These are phyloP conservation scores for Lachnellula arida DNA, from an alignment of 2,329 filamentous ascomycete species.

Conservation along the genomic window DNA sequence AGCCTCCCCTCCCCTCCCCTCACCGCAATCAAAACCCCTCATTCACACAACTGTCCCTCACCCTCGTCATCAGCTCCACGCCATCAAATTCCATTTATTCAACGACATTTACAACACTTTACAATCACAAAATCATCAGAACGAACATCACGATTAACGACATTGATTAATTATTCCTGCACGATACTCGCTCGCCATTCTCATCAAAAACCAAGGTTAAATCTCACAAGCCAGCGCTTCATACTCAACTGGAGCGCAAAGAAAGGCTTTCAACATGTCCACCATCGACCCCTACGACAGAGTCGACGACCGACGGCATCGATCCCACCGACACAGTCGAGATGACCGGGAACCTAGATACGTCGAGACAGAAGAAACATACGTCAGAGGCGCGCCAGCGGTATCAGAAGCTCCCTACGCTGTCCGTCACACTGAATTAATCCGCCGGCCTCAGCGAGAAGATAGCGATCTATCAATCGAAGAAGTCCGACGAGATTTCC, in stretches of 20 bases:
- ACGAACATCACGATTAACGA: not conserved
- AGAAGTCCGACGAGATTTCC: slow-evolving; percentile 80
- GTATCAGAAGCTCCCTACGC: slow-evolving; percentile 28
- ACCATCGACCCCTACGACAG: slow-evolving; percentile 26
- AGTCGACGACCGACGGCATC: slow-evolving; percentile 25
- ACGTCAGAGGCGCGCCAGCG: slow-evolving; percentile 22
- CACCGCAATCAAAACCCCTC: not conserved
- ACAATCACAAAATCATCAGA: not conserved
- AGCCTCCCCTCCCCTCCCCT: not conserved
- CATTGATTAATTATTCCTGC: not conserved
- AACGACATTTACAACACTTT: not conserved
- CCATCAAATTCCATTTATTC: not conserved
- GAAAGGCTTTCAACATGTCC: slow-evolving; percentile 22
- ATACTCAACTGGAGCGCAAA: not conserved
- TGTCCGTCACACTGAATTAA: slow-evolving; percentile 48
- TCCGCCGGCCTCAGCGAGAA: slow-evolving; percentile 56
- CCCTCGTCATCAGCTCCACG: slow-evolving; percentile 2
- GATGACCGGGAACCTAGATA: slow-evolving; percentile 46
- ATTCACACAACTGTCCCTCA: not conserved
- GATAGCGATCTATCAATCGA: slow-evolving; percentile 74
- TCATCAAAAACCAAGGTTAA: not conserved
- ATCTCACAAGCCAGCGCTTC: not conserved
- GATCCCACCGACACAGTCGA: slow-evolving; percentile 28
- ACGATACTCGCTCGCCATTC: not conserved
- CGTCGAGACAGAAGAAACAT: slow-evolving; percentile 40